Base-by-base conservation (phyloP, 441 rosid species). In the Viola pubescens region DNA sequence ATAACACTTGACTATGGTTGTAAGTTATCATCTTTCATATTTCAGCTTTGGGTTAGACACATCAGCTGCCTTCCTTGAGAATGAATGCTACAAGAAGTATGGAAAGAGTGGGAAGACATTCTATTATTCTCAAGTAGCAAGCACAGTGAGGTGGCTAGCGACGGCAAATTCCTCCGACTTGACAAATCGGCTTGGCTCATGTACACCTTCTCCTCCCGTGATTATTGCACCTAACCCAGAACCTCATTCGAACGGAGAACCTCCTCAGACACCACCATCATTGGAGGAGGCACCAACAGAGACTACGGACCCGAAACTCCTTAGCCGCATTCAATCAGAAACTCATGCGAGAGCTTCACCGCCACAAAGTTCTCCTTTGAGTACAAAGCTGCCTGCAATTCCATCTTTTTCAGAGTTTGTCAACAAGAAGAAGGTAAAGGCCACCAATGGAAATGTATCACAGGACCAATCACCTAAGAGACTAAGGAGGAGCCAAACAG, bases 41-140 rank as follows among this genome's bases (percentile, higher is more conserved):
- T 62, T 82, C 87, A 90, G 97, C 74, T 69, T 79, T 41, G 82
- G 82, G 58, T 42, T 75, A 6, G 79, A 74, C 63, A 70, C 75
- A 63, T 70, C 89, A 45, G 84, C 88, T 0, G 61, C 75, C 68
- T 70, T 64, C 63, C 86, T 94, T 37, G 97, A 94, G 81, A 80
- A 71, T 11, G 91, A 90, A 64, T 88, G 97, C 79, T 85, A 77
- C 68, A 70, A 73, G 73, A 90, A 82, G 66, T 90, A 89, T 44
- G 84, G 96, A 59, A 88, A 81, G 87, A 89, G 81, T 7, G 92
- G 97, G 61, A 89, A 86, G 69, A 79, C 95, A 0, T 86, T 89
- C 72, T 94, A 89, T 67, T 81, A 75, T 72, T 94, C 95, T n/a
- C 96, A 88, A 75, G 82, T 89, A 52, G 97, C 89, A 4, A 86